phyloP scores from a whole-genome alignment of 2,329 filamentous ascomycete species.

The Allantophomopsis lycopodina region DNA sequence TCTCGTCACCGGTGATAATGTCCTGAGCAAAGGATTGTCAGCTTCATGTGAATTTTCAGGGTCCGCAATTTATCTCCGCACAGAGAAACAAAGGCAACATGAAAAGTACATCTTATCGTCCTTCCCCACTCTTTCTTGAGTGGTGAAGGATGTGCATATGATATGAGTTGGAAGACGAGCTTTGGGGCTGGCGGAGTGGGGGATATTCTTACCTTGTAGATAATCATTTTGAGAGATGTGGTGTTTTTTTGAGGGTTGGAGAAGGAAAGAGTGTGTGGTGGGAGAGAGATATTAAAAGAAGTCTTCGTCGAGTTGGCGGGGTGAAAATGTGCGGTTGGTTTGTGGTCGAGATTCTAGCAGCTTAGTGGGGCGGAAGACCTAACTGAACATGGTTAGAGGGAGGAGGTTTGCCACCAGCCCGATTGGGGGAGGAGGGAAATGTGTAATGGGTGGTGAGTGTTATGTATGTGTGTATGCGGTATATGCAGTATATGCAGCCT shows the following conservation, averaged over 20 bases:
- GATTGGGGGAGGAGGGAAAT: too few species aligned
- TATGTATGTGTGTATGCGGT: too few species aligned
- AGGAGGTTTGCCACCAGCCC: too few species aligned
- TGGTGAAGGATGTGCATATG: neutral
- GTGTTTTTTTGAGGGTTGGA: slow-evolving; percentile 17
- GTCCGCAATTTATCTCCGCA: neutral
- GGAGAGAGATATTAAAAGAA: slow-evolving; percentile 6
- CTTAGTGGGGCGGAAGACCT: too few species aligned
- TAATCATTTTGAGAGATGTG: slow-evolving; percentile 46
- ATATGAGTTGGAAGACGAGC: too few species aligned
- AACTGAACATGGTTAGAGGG: too few species aligned
- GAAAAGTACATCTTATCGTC: neutral
- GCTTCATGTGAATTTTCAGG: neutral
- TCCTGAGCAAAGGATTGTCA: slow-evolving; percentile 42
- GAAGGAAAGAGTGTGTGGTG: neutral
- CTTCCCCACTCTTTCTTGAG: neutral
- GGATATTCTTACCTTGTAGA: slow-evolving; percentile 46
- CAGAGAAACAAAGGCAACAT: neutral
- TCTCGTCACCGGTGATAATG: slow-evolving; percentile 78
- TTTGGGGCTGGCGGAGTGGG: neutral
- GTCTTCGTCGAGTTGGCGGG: neutral
- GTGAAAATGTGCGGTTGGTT: neutral
- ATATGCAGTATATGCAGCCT: too few species aligned
- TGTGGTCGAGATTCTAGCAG: too few species aligned
- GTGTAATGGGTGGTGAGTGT: too few species aligned